These are phyloP conservation scores for Rhizophagus clarus DNA, from an alignment of 192 early-diverging fungal species.

Conservation along the genomic window DNA sequence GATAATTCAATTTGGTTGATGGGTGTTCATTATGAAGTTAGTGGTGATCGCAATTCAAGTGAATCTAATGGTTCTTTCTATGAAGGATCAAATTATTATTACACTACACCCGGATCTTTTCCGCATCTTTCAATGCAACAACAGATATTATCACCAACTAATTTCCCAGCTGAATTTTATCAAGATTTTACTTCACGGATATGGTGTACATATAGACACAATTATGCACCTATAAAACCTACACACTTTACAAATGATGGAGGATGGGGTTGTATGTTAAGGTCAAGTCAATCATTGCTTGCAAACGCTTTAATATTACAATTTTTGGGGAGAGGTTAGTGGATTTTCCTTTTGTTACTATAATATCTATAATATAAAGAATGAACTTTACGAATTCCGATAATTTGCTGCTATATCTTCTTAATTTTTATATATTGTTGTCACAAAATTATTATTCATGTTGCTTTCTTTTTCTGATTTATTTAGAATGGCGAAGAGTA, in stretches of 20 bases:
- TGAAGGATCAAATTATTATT: slow-evolving; percentile 5
- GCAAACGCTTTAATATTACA: slow-evolving; percentile 80
- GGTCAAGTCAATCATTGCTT: slow-evolving; percentile 91
- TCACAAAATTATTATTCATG: neutral
- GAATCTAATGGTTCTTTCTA: neutral
- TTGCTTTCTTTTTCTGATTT: neutral
- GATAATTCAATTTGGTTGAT: slow-evolving; percentile 37
- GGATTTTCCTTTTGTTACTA: slow-evolving; percentile 24
- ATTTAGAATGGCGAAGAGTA: slow-evolving; percentile 52
- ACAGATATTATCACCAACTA: neutral
- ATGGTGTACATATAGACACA: slow-evolving; percentile 93
- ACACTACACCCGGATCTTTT: slow-evolving; percentile 22
- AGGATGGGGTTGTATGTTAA: slow-evolving; percentile 97
- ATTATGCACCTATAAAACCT: slow-evolving; percentile 80
- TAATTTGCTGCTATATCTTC: neutral
- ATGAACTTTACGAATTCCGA: neutral
- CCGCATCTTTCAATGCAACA: slow-evolving; percentile 17
- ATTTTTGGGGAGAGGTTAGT: slow-evolving; percentile 73
- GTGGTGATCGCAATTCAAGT: slow-evolving; percentile 16
- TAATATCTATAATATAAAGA: neutral
- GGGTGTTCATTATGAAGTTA: slow-evolving; percentile 38
- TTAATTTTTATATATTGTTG: neutral
- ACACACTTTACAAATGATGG: slow-evolving; percentile 82
- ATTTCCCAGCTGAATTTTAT: slow-evolving; percentile 54
- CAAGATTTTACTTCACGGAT: slow-evolving; percentile 81